Evolutionary conservation across 2,329 filamentous ascomycete species (phyloP).

Genomic region (Fusarium brevicatenulatum): DNA sequence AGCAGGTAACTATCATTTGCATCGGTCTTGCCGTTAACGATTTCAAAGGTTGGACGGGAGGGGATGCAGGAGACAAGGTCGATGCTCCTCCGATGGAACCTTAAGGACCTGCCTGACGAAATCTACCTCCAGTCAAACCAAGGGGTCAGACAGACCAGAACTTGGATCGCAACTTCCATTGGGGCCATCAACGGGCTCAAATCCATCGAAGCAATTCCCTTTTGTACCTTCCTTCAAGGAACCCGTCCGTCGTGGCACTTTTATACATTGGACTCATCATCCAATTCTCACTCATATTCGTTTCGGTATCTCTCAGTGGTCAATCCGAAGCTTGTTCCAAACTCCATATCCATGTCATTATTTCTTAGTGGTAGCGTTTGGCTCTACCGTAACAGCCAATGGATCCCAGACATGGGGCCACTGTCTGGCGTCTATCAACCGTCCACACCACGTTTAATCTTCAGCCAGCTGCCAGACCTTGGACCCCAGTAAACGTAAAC

Average conservation of each 20-base stretch:
- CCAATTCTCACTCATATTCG: not conserved
- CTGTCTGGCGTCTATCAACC: slow-evolving; percentile 38
- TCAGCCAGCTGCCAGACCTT: slow-evolving; percentile 6
- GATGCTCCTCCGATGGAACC: slow-evolving; percentile 20
- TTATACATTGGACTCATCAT: not conserved
- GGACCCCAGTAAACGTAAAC: slow-evolving; percentile 6
- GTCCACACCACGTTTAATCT: slow-evolving; percentile 36
- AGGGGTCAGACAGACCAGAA: not conserved
- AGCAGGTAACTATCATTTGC: slow-evolving; percentile 5
- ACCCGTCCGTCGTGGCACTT: too few species aligned
- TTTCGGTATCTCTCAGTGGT: not conserved
- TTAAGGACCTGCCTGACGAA: not conserved
- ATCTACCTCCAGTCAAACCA: not conserved
- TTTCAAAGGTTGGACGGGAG: not conserved
- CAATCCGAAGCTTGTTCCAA: slow-evolving; percentile 3
- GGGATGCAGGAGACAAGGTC: slow-evolving; percentile 22
- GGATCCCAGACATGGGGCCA: slow-evolving; percentile 36
- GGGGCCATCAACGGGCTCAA: too few species aligned
- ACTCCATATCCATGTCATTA: slow-evolving; percentile 28
- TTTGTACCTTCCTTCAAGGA: too few species aligned
- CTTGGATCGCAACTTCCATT: not conserved
- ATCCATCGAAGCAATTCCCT: not conserved
- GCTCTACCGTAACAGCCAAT: slow-evolving; percentile 31
- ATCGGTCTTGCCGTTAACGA: slow-evolving; percentile 28
- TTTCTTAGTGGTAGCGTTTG: slow-evolving; percentile 29